Evolutionary conservation across 163 green algal genomes (phyloP).

Genomic region (Volvox carteri): DNA sequence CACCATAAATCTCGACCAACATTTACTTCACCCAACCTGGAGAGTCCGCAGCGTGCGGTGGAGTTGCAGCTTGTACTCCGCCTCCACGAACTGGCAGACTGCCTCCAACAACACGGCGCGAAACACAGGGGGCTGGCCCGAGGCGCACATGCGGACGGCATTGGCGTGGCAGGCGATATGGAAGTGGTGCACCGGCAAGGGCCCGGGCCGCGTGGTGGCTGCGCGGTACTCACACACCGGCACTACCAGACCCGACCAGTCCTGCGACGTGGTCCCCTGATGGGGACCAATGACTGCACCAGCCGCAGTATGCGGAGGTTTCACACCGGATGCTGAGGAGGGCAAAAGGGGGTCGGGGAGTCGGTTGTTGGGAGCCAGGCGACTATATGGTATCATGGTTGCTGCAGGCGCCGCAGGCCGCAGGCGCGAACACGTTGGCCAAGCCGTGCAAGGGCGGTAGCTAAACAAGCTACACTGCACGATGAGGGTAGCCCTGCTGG

Average conservation of each 20-base stretch:
- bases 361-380: too few relatives aligned
- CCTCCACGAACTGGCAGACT: slow-evolving; percentile 48
- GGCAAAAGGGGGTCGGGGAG: background rate
- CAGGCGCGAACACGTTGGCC: background rate
- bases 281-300: background rate
- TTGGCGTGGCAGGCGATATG: slow-evolving; percentile 11
- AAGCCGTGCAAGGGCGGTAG: background rate
- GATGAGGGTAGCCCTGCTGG: too few relatives aligned
- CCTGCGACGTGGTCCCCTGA: background rate
- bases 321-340: slow-evolving; percentile 27
- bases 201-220: slow-evolving; percentile 13
- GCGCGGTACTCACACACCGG: slow-evolving; percentile 32
- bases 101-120: slow-evolving; percentile 20
- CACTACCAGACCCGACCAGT: background rate
- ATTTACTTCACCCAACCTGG: background rate
- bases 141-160: background rate
- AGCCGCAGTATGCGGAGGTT: background rate
- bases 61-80: slow-evolving; percentile 30
- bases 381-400: too few relatives aligned
- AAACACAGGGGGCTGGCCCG: background rate
- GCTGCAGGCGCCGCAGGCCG: too few relatives aligned
- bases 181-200: slow-evolving; percentile 13
- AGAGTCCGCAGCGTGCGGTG: slow-evolving; percentile 24
- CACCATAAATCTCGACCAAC: background rate
- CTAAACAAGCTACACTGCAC: too few relatives aligned